A percentile compares a stretch with the other conserved stretches of the same genome.
Evolutionary conservation across 129 eudicot species (phyloP).

Genomic region (Escallonia rubra): DNA sequence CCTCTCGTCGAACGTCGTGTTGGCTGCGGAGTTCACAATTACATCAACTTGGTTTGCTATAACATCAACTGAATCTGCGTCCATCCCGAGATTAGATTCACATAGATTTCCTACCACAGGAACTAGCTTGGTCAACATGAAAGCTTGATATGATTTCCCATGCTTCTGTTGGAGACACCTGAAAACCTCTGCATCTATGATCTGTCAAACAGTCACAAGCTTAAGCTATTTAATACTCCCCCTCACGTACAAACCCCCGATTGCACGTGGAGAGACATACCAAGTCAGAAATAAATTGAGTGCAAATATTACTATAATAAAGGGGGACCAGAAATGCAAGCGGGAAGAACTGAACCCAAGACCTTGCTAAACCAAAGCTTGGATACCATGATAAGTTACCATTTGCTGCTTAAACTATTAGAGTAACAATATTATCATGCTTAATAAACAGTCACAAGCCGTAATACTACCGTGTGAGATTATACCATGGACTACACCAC

Average conservation of each 20-base stretch:
- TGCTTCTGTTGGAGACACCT: slow-evolving; percentile 12
- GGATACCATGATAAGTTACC: no score
- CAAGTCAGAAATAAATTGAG: no score
- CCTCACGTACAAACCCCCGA: no score
- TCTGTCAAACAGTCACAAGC: background rate
- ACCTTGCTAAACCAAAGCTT: no score
- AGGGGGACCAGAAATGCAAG: no score
- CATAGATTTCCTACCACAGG: slow-evolving; percentile 29
- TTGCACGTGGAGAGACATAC: no score
- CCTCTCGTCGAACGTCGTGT: slow-evolving; percentile 33
- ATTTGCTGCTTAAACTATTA: no score
- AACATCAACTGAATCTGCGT: background rate
- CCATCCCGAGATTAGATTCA: slow-evolving; percentile 22
- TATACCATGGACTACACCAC: no score
- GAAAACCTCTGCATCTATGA: slow-evolving; percentile 20
- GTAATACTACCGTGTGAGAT: no score
- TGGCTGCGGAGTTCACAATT: slow-evolving; percentile 28
- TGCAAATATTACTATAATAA: background rate
- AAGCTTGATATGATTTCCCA: slow-evolving; percentile 22
- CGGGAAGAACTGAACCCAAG: no score
- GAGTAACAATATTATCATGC: no score
- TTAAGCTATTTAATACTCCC: no score
- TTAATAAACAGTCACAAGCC: background rate
- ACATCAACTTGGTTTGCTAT: slow-evolving; percentile 19
- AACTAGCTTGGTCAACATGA: slow-evolving; percentile 23